Conservation (phyloP, 1,139 yeast species). For the Geotrichum australiense region DNA sequence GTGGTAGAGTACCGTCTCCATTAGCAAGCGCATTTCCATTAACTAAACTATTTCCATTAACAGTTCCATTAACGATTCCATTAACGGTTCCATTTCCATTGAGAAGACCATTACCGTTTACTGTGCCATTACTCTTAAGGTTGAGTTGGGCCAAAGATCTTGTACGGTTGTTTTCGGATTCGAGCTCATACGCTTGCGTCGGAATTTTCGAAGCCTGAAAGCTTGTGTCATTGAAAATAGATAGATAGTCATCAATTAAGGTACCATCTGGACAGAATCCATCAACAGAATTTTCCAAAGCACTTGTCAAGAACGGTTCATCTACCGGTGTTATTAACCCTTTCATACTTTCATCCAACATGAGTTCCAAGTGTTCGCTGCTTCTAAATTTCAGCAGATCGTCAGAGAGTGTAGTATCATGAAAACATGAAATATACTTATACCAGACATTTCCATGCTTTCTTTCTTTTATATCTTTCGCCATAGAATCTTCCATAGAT, state of each 20-base stretch:
- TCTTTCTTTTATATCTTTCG: conserved; percentile 20
- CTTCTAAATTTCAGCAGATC: not conserved
- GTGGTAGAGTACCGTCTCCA: no score
- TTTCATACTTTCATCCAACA: not conserved
- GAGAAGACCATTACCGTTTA: not conserved
- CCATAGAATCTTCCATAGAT: conserved; percentile 18
- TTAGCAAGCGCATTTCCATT: no score
- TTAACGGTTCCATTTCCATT: conserved; percentile 1
- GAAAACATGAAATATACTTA: conserved; percentile 7
- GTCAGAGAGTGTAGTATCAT: not conserved
- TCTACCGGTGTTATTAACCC: conserved; percentile 1
- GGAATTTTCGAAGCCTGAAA: conserved; percentile 5
- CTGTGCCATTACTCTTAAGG: not conserved
- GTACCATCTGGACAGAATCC: conserved; percentile 5
- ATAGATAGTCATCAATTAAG: no score
- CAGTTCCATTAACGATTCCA: not conserved
- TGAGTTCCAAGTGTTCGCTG: not conserved
- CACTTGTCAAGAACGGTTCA: conserved; percentile 2
- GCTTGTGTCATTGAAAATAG: no score
- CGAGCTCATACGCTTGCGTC: conserved; percentile 3
- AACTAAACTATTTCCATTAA: not conserved
- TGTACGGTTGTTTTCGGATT: not conserved
- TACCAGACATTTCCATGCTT: conserved; percentile 22
- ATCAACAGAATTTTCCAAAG: conserved; percentile 2
- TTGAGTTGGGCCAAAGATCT: not conserved